Evolutionary conservation across 2,329 filamentous ascomycete genomes (phyloP).

Genomic region (Claviceps maximensis): DNA sequence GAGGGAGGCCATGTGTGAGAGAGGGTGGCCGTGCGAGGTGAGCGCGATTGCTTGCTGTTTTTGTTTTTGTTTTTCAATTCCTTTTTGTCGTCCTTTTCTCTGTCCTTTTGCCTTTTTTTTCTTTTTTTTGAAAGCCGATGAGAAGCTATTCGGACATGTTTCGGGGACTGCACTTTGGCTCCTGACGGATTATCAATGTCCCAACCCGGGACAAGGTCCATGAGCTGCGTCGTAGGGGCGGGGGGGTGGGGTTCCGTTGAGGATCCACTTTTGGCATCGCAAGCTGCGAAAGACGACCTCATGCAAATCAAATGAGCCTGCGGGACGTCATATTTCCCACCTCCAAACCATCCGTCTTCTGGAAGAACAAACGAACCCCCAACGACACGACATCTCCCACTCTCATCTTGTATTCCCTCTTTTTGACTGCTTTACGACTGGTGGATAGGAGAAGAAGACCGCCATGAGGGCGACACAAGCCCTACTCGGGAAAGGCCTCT

Average conservation of each 20-base stretch:
- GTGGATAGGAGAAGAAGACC: conserved; percentile 4
- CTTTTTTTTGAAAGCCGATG: neutral
- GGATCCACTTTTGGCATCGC: neutral
- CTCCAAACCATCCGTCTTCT: neutral
- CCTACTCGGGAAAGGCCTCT: conserved; percentile 38
- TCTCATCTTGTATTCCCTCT: neutral
- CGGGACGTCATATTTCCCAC: no score
- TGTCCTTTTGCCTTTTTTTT: neutral
- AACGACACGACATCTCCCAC: neutral
- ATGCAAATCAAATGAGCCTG: no score
- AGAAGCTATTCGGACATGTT: neutral
- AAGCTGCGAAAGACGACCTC: no score
- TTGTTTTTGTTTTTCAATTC: neutral
- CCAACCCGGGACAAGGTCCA: no score
- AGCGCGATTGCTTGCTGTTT: no score
- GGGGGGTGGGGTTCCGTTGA: no score
- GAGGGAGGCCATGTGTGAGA: conserved; percentile 7
- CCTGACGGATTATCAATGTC: conserved; percentile 6
- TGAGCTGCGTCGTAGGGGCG: no score
- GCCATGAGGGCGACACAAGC: conserved; percentile 35
- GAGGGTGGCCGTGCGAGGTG: no score
- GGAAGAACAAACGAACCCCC: no score
- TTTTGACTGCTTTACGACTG: neutral
- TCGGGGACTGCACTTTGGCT: neutral
- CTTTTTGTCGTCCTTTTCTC: neutral